Evolutionary conservation across 345 rosid species (phyloP).

Genomic region (Acer yangbiense): DNA sequence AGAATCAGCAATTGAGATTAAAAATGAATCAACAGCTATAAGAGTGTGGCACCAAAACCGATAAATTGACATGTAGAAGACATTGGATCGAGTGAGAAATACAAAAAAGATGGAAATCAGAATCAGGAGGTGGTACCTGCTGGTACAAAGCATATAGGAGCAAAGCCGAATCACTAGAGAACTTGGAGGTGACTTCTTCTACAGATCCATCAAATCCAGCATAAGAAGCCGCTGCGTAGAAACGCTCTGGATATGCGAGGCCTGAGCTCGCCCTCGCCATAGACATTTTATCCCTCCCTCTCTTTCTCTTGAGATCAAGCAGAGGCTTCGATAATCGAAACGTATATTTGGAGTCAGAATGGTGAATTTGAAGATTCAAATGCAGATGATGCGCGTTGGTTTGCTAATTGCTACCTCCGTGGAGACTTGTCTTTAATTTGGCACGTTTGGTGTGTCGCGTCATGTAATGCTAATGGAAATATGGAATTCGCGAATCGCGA

Average conservation of each 20-base stretch:
- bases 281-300: conserved; percentile 38
- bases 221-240: conserved; percentile 90
- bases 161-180: conserved; percentile 74
- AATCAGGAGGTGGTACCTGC: conserved; percentile 53
- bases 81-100: conserved; percentile 28
- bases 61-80: conserved; percentile 1
- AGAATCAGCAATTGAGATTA: background rate
- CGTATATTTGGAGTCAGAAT: background rate
- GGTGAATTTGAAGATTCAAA: conserved; percentile 8
- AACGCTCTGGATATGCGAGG: conserved; percentile 95
- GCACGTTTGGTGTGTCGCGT: too few relatives aligned
- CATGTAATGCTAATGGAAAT: too few relatives aligned
- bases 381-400: too few relatives aligned
- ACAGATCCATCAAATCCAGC: conserved; percentile 88
- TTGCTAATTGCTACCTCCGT: too few relatives aligned
- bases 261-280: conserved; percentile 91
- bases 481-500: too few relatives aligned
- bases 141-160: conserved; percentile 87
- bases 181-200: conserved; percentile 65
- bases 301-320: conserved; percentile 15
- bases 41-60: background rate
- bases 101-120: conserved; percentile 3
- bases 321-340: background rate
- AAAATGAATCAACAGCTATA: background rate
- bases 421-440: too few relatives aligned